Evolutionary conservation across 2,329 filamentous ascomycete species (phyloP).

Genomic region (Corinectria fuckeliana): DNA sequence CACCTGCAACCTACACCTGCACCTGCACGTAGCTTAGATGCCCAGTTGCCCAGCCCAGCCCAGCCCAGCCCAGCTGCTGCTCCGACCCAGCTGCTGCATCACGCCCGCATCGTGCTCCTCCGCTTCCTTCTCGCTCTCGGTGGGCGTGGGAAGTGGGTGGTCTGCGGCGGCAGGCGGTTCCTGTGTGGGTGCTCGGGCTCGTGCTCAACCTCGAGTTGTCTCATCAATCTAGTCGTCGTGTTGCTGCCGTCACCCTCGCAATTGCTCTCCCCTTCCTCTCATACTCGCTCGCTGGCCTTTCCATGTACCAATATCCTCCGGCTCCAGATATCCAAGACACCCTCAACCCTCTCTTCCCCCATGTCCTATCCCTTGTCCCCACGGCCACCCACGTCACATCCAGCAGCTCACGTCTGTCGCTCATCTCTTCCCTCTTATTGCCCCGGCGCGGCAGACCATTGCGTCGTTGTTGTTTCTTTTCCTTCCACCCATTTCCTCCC

Average conservation of each 20-base stretch:
- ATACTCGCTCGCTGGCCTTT: background rate
- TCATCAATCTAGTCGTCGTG: too few relatives aligned
- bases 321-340: background rate
- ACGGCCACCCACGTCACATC: slow-evolving; percentile 8
- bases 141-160: background rate
- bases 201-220: background rate
- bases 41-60: slow-evolving; percentile 6
- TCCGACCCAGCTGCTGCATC: slow-evolving; percentile 10
- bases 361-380: background rate
- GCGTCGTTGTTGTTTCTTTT: background rate
- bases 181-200: slow-evolving; percentile 5
- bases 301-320: background rate
- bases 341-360: background rate
- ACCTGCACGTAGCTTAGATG: slow-evolving; percentile 6
- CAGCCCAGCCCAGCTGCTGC: slow-evolving; percentile 1
- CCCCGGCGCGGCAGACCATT: background rate
- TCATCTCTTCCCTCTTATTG: background rate
- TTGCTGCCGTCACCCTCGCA: background rate
- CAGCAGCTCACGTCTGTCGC: slow-evolving; percentile 3
- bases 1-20: slow-evolving; percentile 2
- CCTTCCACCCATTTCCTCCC: background rate
- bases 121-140: slow-evolving; percentile 11
- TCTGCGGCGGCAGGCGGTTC: background rate
- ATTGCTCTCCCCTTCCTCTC: background rate
- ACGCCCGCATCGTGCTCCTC: slow-evolving; percentile 11